These are phyloP conservation scores for Globisporangium orthogonon DNA, from an alignment of 352 stramenopile genomes.

Conservation along the genomic window DNA sequence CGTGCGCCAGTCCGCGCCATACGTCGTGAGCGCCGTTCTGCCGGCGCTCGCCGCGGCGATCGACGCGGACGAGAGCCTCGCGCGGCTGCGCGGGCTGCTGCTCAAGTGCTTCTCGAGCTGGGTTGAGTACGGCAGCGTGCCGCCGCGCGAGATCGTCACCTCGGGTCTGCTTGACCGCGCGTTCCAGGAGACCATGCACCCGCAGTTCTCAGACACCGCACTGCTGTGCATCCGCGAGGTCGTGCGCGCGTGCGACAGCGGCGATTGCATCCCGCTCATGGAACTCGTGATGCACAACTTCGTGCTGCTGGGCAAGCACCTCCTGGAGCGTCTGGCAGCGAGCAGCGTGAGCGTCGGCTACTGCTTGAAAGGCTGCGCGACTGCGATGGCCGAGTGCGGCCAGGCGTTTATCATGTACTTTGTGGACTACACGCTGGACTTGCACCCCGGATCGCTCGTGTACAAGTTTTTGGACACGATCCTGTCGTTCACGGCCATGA, in stretches of 20 bases:
- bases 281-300: slow-evolving; percentile 77
- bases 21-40: slow-evolving; percentile 56
- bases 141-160: slow-evolving; percentile 48
- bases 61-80: slow-evolving; percentile 44
- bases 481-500: slow-evolving; percentile 57
- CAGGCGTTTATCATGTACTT: slow-evolving; percentile 76
- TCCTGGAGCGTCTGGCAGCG: slow-evolving; percentile 27
- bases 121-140: slow-evolving; percentile 65
- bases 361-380: slow-evolving; percentile 43
- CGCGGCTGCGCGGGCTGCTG: slow-evolving; percentile 36
- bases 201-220: slow-evolving; percentile 32
- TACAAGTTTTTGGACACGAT: slow-evolving; percentile 74
- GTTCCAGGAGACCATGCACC: slow-evolving; percentile 45
- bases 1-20: slow-evolving; percentile 51
- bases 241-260: slow-evolving; percentile 47
- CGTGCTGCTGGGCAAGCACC: slow-evolving; percentile 55
- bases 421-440: slow-evolving; percentile 65
- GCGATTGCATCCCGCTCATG: slow-evolving; percentile 64
- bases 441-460: slow-evolving; percentile 51
- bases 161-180: slow-evolving; percentile 48
- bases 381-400: slow-evolving; percentile 63
- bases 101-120: slow-evolving; percentile 65
- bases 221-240: slow-evolving; percentile 64
- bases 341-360: slow-evolving; percentile 24
- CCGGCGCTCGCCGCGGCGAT: slow-evolving; percentile 50